Evolutionary conservation across 2,329 filamentous ascomycete genomes (phyloP), one percentile per base, ranked within the genome.

Genomic region (Aspergillus ustus): DNA sequence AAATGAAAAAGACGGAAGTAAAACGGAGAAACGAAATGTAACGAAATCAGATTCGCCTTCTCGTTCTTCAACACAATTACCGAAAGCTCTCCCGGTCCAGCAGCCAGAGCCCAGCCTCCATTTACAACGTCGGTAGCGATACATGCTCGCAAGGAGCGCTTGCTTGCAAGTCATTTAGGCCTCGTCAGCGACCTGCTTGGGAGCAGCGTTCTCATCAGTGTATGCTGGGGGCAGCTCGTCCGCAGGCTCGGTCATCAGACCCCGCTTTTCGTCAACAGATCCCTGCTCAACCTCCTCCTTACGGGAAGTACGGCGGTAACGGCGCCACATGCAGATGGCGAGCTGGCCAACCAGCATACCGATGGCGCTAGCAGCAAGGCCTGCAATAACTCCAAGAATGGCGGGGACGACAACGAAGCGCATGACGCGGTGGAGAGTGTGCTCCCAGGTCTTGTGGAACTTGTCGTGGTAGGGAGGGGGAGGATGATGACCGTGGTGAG

Each of bases 261-360:
- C 72, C 60, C 78, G 73, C 70, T 81, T 82, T 64, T 82, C 80
- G n/a, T 70, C 66, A 31, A 70, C 70, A n/a, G 74, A 72, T 19
- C 75, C 78, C 37, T 73, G 67, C 61, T 79, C 77, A 59, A 71
- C 65, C 40, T 70, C 67, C 48, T 73, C 69, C 51, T 67, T 59
- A 29, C 64, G 66, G 28, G 69, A 63, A 52, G 70, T 70, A 22
- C 75, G 74, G 52, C 74, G 77, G 66, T 74, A 77, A 60, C 75
- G 76, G 53, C 75, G 71, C 79, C 81, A 82, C 50, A 82, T 52
- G 68, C 78, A 81, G 31, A 80, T 73, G 46, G 81, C 73, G 31
- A 75, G 67, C 68, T 82, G 80, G 31, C 80, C 80, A 49, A 82
- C 72, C n/a, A 83, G 68, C 77, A 82, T 80, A 51, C 80, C 81